Percentiles rank a stretch among this genome's conserved stretches.
Evolutionary conservation across 2,329 filamentous ascomycete species (phyloP).

Genomic region (Mycosphaerella sp.): DNA sequence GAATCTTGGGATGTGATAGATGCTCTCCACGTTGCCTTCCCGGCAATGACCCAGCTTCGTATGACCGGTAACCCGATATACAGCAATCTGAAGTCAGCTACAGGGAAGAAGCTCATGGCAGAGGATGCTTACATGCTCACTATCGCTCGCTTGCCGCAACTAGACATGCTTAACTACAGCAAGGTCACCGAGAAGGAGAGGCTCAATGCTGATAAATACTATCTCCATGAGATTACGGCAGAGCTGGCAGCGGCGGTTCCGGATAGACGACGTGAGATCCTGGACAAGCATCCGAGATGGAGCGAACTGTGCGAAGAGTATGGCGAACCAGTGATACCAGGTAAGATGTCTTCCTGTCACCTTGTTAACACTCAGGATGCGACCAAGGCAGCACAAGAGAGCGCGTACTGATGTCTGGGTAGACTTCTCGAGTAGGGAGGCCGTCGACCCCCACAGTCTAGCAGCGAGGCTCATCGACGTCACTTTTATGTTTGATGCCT

Average conservation of each 20-base stretch:
- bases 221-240: conserved; percentile 74
- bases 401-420: conserved; percentile 34
- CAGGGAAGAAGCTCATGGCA: conserved; percentile 45
- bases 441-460: conserved; percentile 68
- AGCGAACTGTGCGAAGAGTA: conserved; percentile 67
- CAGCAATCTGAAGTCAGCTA: conserved; percentile 45
- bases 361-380: not conserved
- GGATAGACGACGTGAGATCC: conserved; percentile 48
- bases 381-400: not conserved
- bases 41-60: conserved; percentile 66
- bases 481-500: conserved; percentile 49
- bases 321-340: conserved; percentile 54
- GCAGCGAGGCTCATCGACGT: conserved; percentile 67
- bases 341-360: conserved; percentile 35
- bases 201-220: conserved; percentile 86
- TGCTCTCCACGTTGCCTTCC: conserved; percentile 59
- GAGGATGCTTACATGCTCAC: conserved; percentile 89
- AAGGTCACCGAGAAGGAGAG: conserved; percentile 66
- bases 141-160: conserved; percentile 62
- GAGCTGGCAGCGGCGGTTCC: conserved; percentile 59
- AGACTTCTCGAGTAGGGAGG: conserved; percentile 15
- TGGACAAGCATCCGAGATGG: conserved; percentile 65
- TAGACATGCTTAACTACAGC: conserved; percentile 67
- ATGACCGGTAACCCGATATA: conserved; percentile 84
- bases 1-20: conserved; percentile 68